Base-by-base conservation (phyloP, 2,329 filamentous ascomycete genomes). In the Cercospora zeae-maydis region DNA sequence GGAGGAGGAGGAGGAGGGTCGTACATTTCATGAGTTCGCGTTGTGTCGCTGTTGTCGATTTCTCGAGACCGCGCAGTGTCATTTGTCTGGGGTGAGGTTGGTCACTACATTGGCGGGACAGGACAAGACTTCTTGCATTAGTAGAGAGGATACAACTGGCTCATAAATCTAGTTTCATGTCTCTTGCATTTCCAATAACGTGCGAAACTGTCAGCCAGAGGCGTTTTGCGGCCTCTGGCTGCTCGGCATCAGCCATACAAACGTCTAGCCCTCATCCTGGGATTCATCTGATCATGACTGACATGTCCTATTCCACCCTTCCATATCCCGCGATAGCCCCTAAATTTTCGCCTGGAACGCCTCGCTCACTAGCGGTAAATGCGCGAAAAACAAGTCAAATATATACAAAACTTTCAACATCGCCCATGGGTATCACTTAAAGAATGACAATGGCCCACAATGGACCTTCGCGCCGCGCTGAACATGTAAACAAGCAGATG, bases 391-490 rank as follows among this genome's bases (percentile, higher is more conserved):
- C 11, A 24, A 1, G n/a, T 8, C 9, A 58, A 24, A 58, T 58
- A 58, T 58, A 24, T 24, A 58, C 56, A 58, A 14, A 37, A 27
- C 19, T 37, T 27, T 11, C n/a, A 30, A 16, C 24, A 52, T 52
- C 24, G 33, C 33, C 31, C 30, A 9, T 36, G 63, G 63, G 63
- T 64, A 62, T 62, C 63, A 37, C 37, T 58, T 49, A 62, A 53
- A 37, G 54, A 59, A 62, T 55, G 54, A 61, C 47, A 62, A 45
- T 27, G 57, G 33, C 56, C 39, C 24, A 30, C 24, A 33, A 34
- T 39, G 27, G 39, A 56, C 31, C 53, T 56, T 39, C 37, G 27
- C 55, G 55, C 34, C 24, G 31, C 21, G 30, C 27, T 19, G 37
- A 30, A 45, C 1, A 30, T 47, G 24, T 8, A 34, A 58, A 34